phyloP scores from a whole-genome alignment of 805 yeast genomes.

The Lachancea sp. region DNA sequence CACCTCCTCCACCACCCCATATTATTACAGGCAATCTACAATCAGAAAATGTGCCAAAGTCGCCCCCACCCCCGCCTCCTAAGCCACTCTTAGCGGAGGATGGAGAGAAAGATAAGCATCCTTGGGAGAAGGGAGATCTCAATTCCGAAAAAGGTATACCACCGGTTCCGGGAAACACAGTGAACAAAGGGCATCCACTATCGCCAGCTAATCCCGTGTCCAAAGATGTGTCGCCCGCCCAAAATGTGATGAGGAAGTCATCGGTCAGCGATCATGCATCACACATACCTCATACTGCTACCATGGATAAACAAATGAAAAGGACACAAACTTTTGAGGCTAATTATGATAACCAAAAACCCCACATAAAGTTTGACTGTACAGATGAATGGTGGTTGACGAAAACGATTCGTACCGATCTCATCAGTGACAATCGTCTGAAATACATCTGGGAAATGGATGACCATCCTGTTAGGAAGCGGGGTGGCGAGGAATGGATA shows the following conservation, averaged over 20 bases:
- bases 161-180: neutral
- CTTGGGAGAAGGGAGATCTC: neutral
- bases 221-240: neutral
- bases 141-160: constrained; percentile 3
- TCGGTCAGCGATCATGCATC: constrained; percentile 7
- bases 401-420: constrained; percentile 48
- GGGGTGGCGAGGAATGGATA: constrained; percentile 44
- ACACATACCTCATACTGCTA: constrained; percentile 8
- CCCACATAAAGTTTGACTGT: constrained; percentile 24
- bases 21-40: neutral
- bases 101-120: neutral
- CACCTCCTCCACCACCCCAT: constrained; percentile 10
- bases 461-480: constrained; percentile 44
- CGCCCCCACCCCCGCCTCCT: constrained; percentile 11
- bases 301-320: constrained; percentile 7
- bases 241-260: constrained; percentile 6
- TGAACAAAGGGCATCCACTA: neutral
- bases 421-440: constrained; percentile 14
- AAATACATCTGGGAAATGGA: constrained; percentile 56
- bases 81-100: neutral
- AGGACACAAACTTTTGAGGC: constrained; percentile 17
- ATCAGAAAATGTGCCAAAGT: constrained; percentile 8
- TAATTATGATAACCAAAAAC: constrained; percentile 4
- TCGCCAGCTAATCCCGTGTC: neutral
- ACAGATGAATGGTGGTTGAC: constrained; percentile 61